Percentiles rank a stretch among this genome's conserved stretches.
Evolutionary conservation across 495 filamentous ascomycete species (phyloP).

Genomic region (Massariosphaeria phaeospora): DNA sequence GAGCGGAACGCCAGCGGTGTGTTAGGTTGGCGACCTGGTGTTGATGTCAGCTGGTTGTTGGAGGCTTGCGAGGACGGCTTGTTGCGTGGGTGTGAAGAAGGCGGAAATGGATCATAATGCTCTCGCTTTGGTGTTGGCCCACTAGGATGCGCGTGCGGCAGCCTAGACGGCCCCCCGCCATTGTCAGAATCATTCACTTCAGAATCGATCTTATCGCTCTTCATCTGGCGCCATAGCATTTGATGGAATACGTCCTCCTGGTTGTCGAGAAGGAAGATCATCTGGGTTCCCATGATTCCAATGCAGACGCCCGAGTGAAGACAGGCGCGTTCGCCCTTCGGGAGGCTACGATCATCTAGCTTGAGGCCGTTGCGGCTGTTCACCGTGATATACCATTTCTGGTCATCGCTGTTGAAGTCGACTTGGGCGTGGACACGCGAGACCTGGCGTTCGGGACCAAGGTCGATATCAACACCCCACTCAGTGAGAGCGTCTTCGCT

Average conservation of each 20-base stretch:
- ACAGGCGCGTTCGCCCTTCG: slow-evolving; percentile 56
- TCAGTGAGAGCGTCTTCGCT: slow-evolving; percentile 41
- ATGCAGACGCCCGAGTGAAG: slow-evolving; percentile 83
- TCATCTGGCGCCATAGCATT: slow-evolving; percentile 30
- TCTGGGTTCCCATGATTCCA: slow-evolving; percentile 84
- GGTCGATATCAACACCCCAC: slow-evolving; percentile 73
- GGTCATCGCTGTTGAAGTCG: slow-evolving; percentile 63
- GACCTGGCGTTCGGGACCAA: slow-evolving; percentile 88
- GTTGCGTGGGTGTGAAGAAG: slow-evolving; percentile 23
- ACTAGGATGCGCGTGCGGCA: slow-evolving; percentile 28
- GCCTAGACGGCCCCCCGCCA: slow-evolving; percentile 10
- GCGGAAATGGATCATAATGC: slow-evolving; percentile 26
- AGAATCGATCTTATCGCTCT: slow-evolving; percentile 29
- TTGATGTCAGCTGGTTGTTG: slow-evolving; percentile 27
- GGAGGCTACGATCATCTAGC: slow-evolving; percentile 65
- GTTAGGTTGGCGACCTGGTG: slow-evolving; percentile 25
- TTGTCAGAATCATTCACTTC: slow-evolving; percentile 25
- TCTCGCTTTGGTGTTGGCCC: slow-evolving; percentile 31
- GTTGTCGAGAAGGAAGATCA: slow-evolving; percentile 92
- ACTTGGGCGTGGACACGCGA: slow-evolving; percentile 85
- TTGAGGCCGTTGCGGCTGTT: slow-evolving; percentile 88
- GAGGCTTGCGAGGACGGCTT: slow-evolving; percentile 20
- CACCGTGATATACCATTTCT: slow-evolving; percentile 73
- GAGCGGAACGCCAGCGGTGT: slow-evolving; percentile 24
- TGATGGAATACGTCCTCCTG: slow-evolving; percentile 26